Evolutionary conservation across 2,329 filamentous ascomycete genomes (phyloP), one percentile per base, ranked within the genome.

Genomic region (Hymenoscyphus fructigenus): DNA sequence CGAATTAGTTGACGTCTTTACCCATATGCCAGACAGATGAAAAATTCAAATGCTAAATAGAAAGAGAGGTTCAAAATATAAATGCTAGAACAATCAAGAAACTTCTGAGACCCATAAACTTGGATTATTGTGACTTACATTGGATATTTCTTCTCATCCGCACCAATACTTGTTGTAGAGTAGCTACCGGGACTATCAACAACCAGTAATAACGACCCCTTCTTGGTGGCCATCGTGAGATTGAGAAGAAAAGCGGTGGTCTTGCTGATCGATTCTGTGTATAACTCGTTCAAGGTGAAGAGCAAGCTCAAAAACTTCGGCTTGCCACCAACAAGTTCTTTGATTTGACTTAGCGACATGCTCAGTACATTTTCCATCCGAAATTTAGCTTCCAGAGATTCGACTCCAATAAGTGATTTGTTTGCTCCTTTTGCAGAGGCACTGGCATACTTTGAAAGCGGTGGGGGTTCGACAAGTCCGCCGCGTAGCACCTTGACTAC

Each of bases 281-380:
- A 98, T 0, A 99, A 87, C 78, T 99, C 95, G 76, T 98, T 98
- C 57, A 98, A 84, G 0, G 94, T 97, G 81, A 98, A 99, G 78
- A 98, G 86, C 14, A 98, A 79, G 0, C 93, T 97, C 15, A 96
- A 81, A 0, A 97, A 78, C 3, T 83, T 70, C 10, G 84, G 80
- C 41, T 79, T 70, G 0, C 67, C 63, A 3, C 72, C 74, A 20
- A 72, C 59, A 9, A 75, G 53, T 17, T 66, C 50, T 32, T 58
- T 60, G 34, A 86, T 72, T 3, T 75, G 70, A 1, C 70, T 68
- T 9, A 69, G 66, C 7, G 73, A 73, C 5, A 87, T 72, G 3
- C 71, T 69, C 1, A 89, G 78, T 5, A 82, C 78, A 72, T 89
- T 83, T 7, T 77, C 74, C 67, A 84, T 81, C 15, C 75, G 67